A percentile compares a stretch with the other conserved stretches of the same genome.
phyloP scores from a whole-genome alignment of 1,139 yeast genomes.

The Suhomyces panamericanus region DNA sequence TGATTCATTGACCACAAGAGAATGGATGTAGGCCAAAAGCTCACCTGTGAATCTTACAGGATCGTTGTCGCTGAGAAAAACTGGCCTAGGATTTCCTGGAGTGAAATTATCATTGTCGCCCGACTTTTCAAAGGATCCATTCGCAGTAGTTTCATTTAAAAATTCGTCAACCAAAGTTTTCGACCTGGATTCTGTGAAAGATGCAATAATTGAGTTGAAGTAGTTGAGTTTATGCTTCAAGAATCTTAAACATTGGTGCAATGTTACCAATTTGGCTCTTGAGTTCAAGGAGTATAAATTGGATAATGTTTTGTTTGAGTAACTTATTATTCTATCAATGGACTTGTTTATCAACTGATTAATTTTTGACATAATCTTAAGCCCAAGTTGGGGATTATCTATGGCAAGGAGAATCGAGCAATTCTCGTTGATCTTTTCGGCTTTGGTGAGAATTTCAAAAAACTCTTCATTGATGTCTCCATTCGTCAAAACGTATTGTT shows the following conservation, averaged over 20 bases:
- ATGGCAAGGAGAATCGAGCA: slow-evolving; percentile 68
- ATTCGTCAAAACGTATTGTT: slow-evolving; percentile 54
- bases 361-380: slow-evolving; percentile 64
- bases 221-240: slow-evolving; percentile 45
- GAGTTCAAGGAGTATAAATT: slow-evolving; percentile 38
- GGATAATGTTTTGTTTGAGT: slow-evolving; percentile 37
- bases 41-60: slow-evolving; percentile 84
- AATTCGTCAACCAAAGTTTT: slow-evolving; percentile 60
- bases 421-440: slow-evolving; percentile 62
- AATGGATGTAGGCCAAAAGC: slow-evolving; percentile 83
- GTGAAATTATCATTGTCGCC: background rate
- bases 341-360: slow-evolving; percentile 53
- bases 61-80: slow-evolving; percentile 72
- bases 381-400: slow-evolving; percentile 72
- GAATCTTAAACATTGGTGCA: slow-evolving; percentile 37
- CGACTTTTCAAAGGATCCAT: background rate
- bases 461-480: slow-evolving; percentile 55
- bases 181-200: slow-evolving; percentile 56
- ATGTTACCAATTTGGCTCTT: slow-evolving; percentile 26
- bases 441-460: slow-evolving; percentile 59
- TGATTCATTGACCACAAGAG: slow-evolving; percentile 84
- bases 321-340: slow-evolving; percentile 46
- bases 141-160: slow-evolving; percentile 19
- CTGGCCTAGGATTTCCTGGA: slow-evolving; percentile 39
- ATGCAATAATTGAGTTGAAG: slow-evolving; percentile 49